A percentile compares a stretch with the other conserved stretches of the same genome.
Evolutionary conservation across 176 grass and related monocot species (phyloP).

Genomic region (Oryza longistaminata): DNA sequence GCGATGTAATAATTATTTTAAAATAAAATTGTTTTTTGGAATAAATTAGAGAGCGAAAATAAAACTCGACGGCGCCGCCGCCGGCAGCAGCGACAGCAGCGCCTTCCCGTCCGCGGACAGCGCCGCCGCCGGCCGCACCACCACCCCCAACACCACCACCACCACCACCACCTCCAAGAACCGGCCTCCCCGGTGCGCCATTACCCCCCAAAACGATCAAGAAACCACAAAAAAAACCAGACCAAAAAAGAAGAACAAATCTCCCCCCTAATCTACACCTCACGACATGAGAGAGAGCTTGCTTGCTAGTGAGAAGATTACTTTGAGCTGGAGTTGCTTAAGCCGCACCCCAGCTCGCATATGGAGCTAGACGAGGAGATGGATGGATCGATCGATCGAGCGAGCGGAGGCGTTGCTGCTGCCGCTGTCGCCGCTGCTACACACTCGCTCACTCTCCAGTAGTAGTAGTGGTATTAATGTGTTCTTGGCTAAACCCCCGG

Average conservation of each 20-base stretch:
- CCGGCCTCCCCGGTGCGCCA: slow-evolving; percentile 19
- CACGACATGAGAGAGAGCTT: slow-evolving; percentile 22
- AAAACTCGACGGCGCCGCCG: slow-evolving; percentile 45
- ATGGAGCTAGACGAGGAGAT: slow-evolving; percentile 37
- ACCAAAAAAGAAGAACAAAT: not conserved
- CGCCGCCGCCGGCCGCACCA: slow-evolving; percentile 1
- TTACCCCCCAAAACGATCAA: slow-evolving; percentile 31
- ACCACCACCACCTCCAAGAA: not conserved
- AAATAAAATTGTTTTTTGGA: no score
- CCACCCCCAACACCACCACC: not conserved
- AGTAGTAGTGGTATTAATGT: not conserved
- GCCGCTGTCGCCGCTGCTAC: not conserved
- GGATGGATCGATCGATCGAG: slow-evolving; percentile 17
- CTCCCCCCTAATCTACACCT: slow-evolving; percentile 3
- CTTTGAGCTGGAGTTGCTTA: slow-evolving; percentile 53
- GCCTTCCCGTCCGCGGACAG: slow-evolving; percentile 66
- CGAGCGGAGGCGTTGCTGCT: not conserved
- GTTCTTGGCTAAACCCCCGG: slow-evolving; percentile 37
- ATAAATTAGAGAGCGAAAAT: no score
- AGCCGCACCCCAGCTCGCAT: slow-evolving; percentile 52
- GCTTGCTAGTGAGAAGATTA: slow-evolving; percentile 21
- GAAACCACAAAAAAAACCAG: slow-evolving; percentile 4
- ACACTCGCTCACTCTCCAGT: not conserved
- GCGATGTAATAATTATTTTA: no score
- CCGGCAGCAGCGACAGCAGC: slow-evolving; percentile 65